Percentiles rank a stretch among this genome's conserved stretches.
phyloP scores from a whole-genome alignment of 192 early-diverging fungal genomes.

The Coemansia sp. region DNA sequence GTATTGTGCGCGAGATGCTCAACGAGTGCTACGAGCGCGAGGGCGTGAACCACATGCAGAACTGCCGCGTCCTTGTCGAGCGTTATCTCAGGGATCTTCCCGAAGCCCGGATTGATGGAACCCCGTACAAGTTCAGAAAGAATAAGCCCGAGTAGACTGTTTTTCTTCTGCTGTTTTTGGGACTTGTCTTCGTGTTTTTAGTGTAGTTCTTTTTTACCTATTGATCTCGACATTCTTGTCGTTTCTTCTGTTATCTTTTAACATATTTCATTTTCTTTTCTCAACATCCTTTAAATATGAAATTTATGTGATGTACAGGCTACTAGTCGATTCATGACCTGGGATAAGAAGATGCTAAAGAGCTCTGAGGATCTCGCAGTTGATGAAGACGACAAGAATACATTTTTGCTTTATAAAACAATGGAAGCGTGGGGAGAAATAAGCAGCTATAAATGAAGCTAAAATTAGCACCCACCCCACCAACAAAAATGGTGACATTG shows the following conservation, averaged over 20 bases:
- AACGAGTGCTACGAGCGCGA: constrained; percentile 90
- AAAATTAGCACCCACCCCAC: too few species aligned
- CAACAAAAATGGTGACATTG: not conserved
- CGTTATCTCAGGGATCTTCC: constrained; percentile 72
- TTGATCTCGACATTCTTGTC: not conserved
- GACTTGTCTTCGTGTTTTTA: not conserved
- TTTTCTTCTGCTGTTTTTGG: not conserved
- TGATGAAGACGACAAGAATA: too few species aligned
- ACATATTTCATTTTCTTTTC: constrained; percentile 1
- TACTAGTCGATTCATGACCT: not conserved
- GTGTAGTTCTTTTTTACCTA: not conserved
- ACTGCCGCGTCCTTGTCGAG: constrained; percentile 81
- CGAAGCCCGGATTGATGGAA: constrained; percentile 44
- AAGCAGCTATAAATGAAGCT: too few species aligned
- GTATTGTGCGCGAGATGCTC: constrained; percentile 80
- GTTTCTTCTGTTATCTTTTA: constrained; percentile 12
- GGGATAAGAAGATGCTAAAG: too few species aligned
- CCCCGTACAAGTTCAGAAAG: constrained; percentile 37
- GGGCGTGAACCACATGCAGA: constrained; percentile 92
- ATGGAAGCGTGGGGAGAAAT: too few species aligned
- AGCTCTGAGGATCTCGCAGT: too few species aligned
- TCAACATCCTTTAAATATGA: not conserved
- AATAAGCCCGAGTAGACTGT: not conserved
- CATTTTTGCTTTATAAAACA: too few species aligned
- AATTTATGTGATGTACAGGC: not conserved